Conservation (phyloP, 495 filamentous ascomycete species). For the Hyaloscypha finlandica region DNA sequence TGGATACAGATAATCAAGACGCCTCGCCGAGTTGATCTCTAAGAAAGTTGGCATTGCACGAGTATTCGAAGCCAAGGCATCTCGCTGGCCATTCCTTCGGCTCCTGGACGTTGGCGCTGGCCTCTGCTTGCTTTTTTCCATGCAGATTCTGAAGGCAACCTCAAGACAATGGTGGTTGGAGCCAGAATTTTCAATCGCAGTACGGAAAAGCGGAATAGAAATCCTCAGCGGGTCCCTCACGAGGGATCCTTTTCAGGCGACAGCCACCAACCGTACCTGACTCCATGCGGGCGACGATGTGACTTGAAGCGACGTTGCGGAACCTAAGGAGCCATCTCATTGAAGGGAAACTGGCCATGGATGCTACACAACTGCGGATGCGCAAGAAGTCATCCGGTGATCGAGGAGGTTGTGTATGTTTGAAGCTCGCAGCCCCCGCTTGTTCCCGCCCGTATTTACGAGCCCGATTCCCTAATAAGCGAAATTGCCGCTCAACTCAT, state of each 20-base stretch:
- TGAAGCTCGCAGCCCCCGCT: too few relatives aligned
- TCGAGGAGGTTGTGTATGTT: too few relatives aligned
- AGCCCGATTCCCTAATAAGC: too few relatives aligned
- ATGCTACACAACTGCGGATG: too few relatives aligned
- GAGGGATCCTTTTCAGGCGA: background rate
- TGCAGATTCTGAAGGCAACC: background rate
- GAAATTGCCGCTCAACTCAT: too few relatives aligned
- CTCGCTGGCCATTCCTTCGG: background rate
- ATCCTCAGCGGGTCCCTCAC: background rate
- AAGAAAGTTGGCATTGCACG: background rate
- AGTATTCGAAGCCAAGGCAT: slow-evolving; percentile 9
- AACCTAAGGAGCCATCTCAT: background rate
- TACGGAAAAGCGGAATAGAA: background rate
- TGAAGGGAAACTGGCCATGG: background rate
- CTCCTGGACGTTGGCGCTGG: background rate
- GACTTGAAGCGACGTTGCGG: background rate
- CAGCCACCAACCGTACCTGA: background rate
- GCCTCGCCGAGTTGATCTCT: background rate
- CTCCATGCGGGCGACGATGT: background rate
- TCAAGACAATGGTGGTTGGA: background rate
- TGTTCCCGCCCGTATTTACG: too few relatives aligned
- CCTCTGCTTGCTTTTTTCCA: slow-evolving; percentile 4
- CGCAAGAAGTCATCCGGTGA: too few relatives aligned
- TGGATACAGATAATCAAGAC: too few relatives aligned
- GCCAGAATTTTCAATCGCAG: background rate